Conservation (phyloP, 345 rosid species). For the Syzygium jambos region DNA sequence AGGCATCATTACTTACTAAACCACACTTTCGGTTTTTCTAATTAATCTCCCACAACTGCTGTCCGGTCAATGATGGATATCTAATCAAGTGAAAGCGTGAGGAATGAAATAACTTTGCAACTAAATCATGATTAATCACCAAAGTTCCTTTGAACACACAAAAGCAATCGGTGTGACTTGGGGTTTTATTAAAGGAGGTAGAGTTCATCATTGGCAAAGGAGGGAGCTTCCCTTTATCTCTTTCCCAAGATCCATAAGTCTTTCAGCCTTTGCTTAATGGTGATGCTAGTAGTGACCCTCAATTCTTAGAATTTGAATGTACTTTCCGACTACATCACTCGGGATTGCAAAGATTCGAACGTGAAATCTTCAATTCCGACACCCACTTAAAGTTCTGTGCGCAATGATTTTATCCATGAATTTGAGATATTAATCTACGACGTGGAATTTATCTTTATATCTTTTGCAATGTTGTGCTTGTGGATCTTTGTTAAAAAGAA, state of each 20-base stretch:
- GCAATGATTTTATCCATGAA: neutral
- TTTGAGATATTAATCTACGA: rapidly evolving
- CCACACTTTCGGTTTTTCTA: too few relatives aligned
- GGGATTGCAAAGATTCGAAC: neutral
- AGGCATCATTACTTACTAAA: neutral
- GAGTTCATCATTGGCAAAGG: neutral
- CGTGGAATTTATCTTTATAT: neutral
- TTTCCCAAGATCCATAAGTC: neutral
- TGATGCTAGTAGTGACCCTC: neutral
- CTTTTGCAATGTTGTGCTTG: neutral
- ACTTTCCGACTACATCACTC: neutral
- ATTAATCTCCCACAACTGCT: too few relatives aligned
- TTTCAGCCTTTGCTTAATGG: neutral
- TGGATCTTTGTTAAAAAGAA: neutral
- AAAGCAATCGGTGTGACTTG: neutral
- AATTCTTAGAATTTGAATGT: neutral
- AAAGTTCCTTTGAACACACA: neutral
- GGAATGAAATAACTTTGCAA: neutral
- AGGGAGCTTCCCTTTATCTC: neutral
- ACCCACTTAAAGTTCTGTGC: neutral
- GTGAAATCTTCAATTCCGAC: neutral
- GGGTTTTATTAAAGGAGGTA: constrained; percentile 1
- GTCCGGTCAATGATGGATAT: neutral
- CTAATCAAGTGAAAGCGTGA: neutral
- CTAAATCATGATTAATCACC: neutral